Conservation (phyloP, 352 stramenopile species). For the Pythium insidiosum region DNA sequence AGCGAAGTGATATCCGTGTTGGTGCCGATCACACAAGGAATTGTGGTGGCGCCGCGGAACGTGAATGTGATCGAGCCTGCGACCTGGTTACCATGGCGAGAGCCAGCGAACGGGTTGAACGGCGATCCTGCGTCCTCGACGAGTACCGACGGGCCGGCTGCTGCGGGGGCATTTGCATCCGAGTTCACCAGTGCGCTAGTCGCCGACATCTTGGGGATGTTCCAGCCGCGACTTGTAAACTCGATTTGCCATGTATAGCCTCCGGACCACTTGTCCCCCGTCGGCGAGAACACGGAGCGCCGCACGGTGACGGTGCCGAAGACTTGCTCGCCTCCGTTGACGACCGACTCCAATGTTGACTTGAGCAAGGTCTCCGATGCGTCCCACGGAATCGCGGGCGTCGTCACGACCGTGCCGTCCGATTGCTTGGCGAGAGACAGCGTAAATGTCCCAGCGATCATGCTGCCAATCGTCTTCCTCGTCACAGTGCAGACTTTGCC, state of each 20-base stretch:
- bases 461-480: conserved; percentile 39
- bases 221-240: conserved; percentile 73
- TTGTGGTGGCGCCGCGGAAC: conserved; percentile 32
- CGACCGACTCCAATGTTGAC: conserved; percentile 30
- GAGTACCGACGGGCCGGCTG: conserved; percentile 10
- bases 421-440: conserved; percentile 40
- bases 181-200: conserved; percentile 19
- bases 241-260: conserved; percentile 93
- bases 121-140: conserved; percentile 39
- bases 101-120: conserved; percentile 45
- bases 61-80: conserved; percentile 66
- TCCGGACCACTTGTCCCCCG: conserved; percentile 87
- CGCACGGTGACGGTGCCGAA: conserved; percentile 86
- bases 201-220: conserved; percentile 78
- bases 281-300: conserved; percentile 72
- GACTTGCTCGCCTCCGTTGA: conserved; percentile 32
- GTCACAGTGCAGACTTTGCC: conserved; percentile 21
- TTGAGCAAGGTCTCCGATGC: conserved; percentile 59
- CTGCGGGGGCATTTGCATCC: conserved; percentile 9
- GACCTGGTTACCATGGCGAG: conserved; percentile 89
- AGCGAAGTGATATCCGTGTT: conserved; percentile 26
- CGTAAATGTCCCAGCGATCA: conserved; percentile 61
- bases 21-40: conserved; percentile 28
- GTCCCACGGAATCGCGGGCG: conserved; percentile 61
- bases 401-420: conserved; percentile 12